phyloP scores from a whole-genome alignment of 805 yeast genomes.

The Metschnikowia picachoensis region DNA sequence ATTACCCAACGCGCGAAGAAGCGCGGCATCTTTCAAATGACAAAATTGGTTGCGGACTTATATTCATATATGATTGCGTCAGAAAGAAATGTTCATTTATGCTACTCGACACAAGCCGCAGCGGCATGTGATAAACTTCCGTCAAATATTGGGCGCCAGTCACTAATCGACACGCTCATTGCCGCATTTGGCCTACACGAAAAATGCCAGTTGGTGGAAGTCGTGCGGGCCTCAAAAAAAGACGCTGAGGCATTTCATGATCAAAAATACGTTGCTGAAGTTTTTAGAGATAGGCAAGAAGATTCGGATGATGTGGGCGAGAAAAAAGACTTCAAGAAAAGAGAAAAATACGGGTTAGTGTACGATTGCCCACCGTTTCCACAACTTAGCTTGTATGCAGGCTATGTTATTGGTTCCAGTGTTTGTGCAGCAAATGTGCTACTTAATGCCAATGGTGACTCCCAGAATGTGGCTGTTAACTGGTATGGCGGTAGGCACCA shows the following conservation, averaged over 20 bases:
- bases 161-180: slow-evolving; percentile 40
- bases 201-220: slow-evolving; percentile 23
- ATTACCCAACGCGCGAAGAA: no score
- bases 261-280: slow-evolving; percentile 32
- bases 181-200: slow-evolving; percentile 36
- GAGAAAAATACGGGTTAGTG: slow-evolving; percentile 42
- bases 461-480: slow-evolving; percentile 42
- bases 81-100: not conserved
- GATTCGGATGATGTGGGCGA: not conserved
- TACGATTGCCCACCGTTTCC: slow-evolving; percentile 68
- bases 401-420: slow-evolving; percentile 54
- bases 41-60: no score
- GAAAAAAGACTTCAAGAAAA: not conserved
- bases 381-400: slow-evolving; percentile 46
- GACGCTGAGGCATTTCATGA: slow-evolving; percentile 53
- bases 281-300: slow-evolving; percentile 29
- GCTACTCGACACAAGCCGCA: slow-evolving; percentile 1
- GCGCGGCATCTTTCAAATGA: no score
- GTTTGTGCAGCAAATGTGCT: slow-evolving; percentile 42
- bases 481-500: slow-evolving; percentile 86
- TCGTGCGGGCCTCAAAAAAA: slow-evolving; percentile 23
- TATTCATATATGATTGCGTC: not conserved
- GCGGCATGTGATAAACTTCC: slow-evolving; percentile 38
- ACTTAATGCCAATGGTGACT: slow-evolving; percentile 12
- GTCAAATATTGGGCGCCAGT: slow-evolving; percentile 49